A percentile compares a stretch with the other conserved stretches of the same genome.
Evolutionary conservation across 441 rosid genomes (phyloP).

Genomic region (Croton laevigatus): DNA sequence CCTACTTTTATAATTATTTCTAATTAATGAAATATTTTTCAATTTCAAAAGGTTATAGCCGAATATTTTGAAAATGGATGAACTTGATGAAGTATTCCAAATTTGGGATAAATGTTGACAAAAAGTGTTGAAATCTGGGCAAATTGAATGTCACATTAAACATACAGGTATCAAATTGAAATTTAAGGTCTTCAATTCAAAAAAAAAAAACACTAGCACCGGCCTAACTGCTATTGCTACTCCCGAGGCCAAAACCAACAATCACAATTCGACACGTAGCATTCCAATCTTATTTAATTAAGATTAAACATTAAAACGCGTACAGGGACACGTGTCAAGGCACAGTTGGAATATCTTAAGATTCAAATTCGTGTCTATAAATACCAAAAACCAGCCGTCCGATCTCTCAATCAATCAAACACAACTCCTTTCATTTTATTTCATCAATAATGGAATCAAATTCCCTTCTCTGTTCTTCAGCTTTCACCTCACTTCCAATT

Average conservation of each 20-base stretch:
- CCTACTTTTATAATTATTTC: no score
- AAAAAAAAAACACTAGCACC: conserved; percentile 3
- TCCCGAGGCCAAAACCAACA: not conserved
- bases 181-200: no score
- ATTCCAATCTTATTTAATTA: not conserved
- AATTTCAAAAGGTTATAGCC: no score
- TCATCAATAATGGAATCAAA: conserved; percentile 27
- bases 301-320: not conserved
- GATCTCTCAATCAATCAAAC: not conserved
- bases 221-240: conserved; percentile 12
- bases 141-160: not conserved
- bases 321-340: conserved; percentile 13
- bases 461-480: conserved; percentile 21
- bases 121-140: not conserved
- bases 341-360: not conserved
- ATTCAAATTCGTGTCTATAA: conserved; percentile 9
- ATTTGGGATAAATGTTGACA: no score
- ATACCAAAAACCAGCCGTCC: not conserved
- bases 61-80: no score
- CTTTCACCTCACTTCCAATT: conserved; percentile 5
- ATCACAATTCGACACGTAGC: not conserved
- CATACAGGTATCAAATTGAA: no score
- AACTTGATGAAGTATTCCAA: no score
- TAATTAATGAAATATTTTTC: no score
- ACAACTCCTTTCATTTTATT: not conserved